phyloP scores from a whole-genome alignment of 2,329 filamentous ascomycete species.

The Macrophomina pseudophaseolina region DNA sequence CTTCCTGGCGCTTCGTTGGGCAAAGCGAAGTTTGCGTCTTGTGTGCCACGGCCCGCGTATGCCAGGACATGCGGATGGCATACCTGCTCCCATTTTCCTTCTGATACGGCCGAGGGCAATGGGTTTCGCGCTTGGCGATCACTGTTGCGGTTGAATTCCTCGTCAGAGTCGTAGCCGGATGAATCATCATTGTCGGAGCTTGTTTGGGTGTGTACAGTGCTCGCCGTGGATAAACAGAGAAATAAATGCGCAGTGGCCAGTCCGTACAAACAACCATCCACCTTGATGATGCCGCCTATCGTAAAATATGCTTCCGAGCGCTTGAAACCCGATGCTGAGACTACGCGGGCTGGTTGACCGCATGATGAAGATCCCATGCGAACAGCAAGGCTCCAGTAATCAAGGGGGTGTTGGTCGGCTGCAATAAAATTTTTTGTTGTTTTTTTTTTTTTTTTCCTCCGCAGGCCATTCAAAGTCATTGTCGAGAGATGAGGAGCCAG shows the following conservation, averaged over 20 bases:
- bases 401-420: too few species aligned
- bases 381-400: too few species aligned
- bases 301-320: not conserved
- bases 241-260: not conserved
- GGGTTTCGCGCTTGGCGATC: too few species aligned
- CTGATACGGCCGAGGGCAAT: not conserved
- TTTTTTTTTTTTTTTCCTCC: too few species aligned
- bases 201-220: not conserved
- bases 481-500: too few species aligned
- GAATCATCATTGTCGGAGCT: not conserved
- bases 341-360: too few species aligned
- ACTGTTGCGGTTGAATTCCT: not conserved
- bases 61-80: slow-evolving; percentile 17
- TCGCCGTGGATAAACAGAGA: not conserved
- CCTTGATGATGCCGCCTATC: not conserved
- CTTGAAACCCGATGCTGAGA: not conserved
- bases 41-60: slow-evolving; percentile 25
- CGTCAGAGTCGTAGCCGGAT: not conserved
- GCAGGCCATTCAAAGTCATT: too few species aligned
- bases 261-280: not conserved
- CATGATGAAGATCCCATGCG: too few species aligned
- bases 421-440: too few species aligned
- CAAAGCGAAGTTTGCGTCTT: slow-evolving; percentile 21
- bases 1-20: not conserved
- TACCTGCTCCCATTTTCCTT: not conserved